Conservation (phyloP, 2,329 filamentous ascomycete genomes). For the Stachybotrys chlorohalonatus region DNA sequence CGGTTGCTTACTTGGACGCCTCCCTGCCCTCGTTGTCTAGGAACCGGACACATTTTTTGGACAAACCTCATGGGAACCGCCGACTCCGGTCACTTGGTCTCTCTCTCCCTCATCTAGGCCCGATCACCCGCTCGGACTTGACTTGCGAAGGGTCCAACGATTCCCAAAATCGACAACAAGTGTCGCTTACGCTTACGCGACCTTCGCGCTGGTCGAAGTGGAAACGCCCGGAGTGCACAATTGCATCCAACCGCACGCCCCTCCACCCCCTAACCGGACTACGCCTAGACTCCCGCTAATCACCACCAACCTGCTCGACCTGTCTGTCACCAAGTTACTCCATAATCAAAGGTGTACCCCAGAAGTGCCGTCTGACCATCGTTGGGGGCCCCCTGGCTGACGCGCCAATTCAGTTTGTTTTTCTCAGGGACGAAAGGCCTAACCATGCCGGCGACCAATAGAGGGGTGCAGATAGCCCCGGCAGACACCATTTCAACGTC, state of each 20-base stretch:
- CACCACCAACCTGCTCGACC: background rate
- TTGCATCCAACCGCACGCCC: background rate
- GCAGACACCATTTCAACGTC: slow-evolving; percentile 15
- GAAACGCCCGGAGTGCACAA: background rate
- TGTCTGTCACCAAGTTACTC: background rate
- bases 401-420: slow-evolving; percentile 18
- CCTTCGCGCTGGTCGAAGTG: background rate
- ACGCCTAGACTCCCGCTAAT: background rate
- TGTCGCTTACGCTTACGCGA: background rate
- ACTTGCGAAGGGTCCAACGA: background rate
- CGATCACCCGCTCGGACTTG: background rate
- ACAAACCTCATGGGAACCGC: background rate
- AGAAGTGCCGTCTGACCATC: background rate
- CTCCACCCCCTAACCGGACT: background rate
- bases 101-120: background rate
- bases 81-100: background rate
- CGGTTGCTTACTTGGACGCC: background rate
- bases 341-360: background rate
- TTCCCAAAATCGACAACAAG: background rate
- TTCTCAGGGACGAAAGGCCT: background rate
- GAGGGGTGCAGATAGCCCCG: slow-evolving; percentile 17
- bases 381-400: slow-evolving; percentile 6
- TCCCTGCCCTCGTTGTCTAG: background rate
- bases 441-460: slow-evolving; percentile 22
- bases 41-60: background rate